A percentile compares a stretch with the other conserved stretches of the same genome.
These are phyloP conservation scores for Chytridium lagenaria DNA, from an alignment of 371 early-diverging fungal genomes.

Conservation along the genomic window DNA sequence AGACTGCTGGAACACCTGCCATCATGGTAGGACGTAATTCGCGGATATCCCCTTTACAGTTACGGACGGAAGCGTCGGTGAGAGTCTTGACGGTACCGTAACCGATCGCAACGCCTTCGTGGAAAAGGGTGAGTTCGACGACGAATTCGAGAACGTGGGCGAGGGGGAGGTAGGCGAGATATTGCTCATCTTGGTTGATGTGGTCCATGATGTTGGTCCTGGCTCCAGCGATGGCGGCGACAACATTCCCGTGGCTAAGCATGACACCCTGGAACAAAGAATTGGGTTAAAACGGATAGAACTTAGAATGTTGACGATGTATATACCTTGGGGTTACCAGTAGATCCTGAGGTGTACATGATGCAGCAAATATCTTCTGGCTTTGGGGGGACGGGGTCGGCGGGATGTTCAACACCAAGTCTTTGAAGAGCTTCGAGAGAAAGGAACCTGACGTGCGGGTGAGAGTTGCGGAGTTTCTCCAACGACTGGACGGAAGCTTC, in stretches of 20 bases:
- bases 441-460: constrained; percentile 53
- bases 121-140: constrained; percentile 69
- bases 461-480: constrained; percentile 45
- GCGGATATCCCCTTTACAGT: constrained; percentile 93
- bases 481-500: constrained; percentile 54
- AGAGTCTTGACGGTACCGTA: constrained; percentile 88
- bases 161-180: constrained; percentile 93
- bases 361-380: constrained; percentile 66
- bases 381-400: constrained; percentile 67
- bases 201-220: neutral
- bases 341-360: constrained; percentile 40
- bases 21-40: constrained; percentile 92
- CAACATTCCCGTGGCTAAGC: constrained; percentile 81
- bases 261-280: constrained; percentile 72
- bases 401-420: constrained; percentile 69
- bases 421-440: constrained; percentile 65
- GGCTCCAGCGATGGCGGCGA: constrained; percentile 51
- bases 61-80: constrained; percentile 88
- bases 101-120: constrained; percentile 82
- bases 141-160: constrained; percentile 73
- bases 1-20: constrained; percentile 92
- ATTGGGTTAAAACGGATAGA: too few relatives aligned
- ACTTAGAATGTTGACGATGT: too few relatives aligned
- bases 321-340: constrained; percentile 53
- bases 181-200: constrained; percentile 51